Percentiles rank a stretch among this genome's conserved stretches.
Evolutionary conservation across 2,329 filamentous ascomycete genomes (phyloP).

Genomic region (Fusarium chlamydosporum): DNA sequence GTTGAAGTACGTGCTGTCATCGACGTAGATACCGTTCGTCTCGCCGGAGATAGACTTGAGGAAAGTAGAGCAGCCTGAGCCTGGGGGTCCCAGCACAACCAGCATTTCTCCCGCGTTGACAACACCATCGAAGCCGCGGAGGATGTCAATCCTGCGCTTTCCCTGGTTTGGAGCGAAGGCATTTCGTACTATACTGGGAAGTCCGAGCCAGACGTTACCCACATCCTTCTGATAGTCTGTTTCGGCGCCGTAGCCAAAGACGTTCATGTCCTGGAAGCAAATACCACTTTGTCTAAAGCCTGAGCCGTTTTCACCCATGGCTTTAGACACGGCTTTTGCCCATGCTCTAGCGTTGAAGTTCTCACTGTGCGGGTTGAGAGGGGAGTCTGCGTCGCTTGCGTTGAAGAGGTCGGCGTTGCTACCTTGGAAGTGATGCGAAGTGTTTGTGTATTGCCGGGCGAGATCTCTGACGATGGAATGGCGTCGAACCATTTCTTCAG

Average conservation of each 20-base stretch:
- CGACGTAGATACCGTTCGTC: conserved; percentile 73
- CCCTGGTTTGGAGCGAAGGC: conserved; percentile 9
- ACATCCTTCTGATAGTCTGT: conserved; percentile 65
- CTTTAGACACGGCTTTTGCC: conserved; percentile 51
- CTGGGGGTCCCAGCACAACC: conserved; percentile 76
- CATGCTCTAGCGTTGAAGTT: conserved; percentile 65
- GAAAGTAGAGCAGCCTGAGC: conserved; percentile 75
- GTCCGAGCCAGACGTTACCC: conserved; percentile 53
- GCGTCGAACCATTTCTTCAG: conserved; percentile 37
- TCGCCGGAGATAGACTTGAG: conserved; percentile 71
- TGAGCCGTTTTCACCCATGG: conserved; percentile 47
- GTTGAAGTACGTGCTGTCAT: conserved; percentile 55
- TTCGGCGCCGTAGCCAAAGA: conserved; percentile 61
- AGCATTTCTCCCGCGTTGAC: conserved; percentile 78
- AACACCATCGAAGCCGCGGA: conserved; percentile 73
- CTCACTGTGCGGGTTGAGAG: conserved; percentile 63
- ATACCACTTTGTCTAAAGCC: conserved; percentile 54
- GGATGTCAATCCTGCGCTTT: conserved; percentile 59
- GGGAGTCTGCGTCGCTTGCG: conserved; percentile 53
- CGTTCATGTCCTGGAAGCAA: conserved; percentile 62
- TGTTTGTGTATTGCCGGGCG: conserved; percentile 37
- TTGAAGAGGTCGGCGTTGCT: conserved; percentile 35
- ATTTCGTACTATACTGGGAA: conserved; percentile 32
- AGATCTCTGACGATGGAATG: conserved; percentile 45
- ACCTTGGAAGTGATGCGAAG: conserved; percentile 34